Base-by-base conservation (phyloP, 805 yeast genomes). In the Kodamaea restingae region DNA sequence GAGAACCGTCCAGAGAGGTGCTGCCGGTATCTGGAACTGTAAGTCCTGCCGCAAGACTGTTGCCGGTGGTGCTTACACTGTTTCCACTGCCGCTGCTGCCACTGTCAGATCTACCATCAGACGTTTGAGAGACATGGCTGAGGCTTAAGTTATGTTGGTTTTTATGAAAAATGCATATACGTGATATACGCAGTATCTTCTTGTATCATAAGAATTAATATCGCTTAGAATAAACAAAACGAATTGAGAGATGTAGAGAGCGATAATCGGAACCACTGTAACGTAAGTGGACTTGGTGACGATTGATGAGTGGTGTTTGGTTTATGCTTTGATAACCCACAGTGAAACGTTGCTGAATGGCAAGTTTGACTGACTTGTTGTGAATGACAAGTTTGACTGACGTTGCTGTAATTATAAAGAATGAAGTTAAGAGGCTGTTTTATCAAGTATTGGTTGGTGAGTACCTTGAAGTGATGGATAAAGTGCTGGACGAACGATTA, bases 61-160 rank as follows among this genome's bases (percentile, higher is more conserved):
- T 67, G 99, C 99, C 63, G 99, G 99, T 73, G 99, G 99, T 81
- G 99, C 99, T 75, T 93, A 93, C 90, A 81, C 96, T 65, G 90
- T 93, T 58, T 83, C 95, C 68, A 93, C 99, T 63, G 93, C 99
- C 67, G 97, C 98, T 72, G 99, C 98, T 69, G 95, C 96, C 75
- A 93, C 98, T 63, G 97, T 90, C 74, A 90, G 99, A 84, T 93
- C 98, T 54, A 91, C 98, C 75, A 93, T 93, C 80, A 91, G 98
- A 83, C 96, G 99, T 85, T 87, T 93, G 76, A 88, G 99, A 84
- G 99, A 93, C 71, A 71, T 95, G 80, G 97, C 95, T 76, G 98
- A 93, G 80, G 98, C 96, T 71, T 93, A 90, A 86, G 58, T 67
- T 48, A 46, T 43, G 50, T 49, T 43, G 33, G 24, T 33, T 32